A percentile compares a stretch with the other conserved stretches of the same genome.
Evolutionary conservation across 176 grass and related monocot genomes (phyloP).

Genomic region (Dactylis glomerata): DNA sequence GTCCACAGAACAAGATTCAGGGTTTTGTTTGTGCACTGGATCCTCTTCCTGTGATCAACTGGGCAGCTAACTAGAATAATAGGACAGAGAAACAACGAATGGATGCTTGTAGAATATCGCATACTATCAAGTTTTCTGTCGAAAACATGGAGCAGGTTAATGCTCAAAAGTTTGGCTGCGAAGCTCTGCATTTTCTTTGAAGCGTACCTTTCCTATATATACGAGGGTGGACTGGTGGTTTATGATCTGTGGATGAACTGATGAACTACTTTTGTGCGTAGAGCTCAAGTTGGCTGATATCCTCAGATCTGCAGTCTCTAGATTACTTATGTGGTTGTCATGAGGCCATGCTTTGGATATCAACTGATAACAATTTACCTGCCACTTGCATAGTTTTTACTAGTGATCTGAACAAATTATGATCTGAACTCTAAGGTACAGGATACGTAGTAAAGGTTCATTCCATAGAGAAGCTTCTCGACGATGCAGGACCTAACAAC

Average conservation of each 20-base stretch:
- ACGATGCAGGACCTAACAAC: constrained; percentile 38
- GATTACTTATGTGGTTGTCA: too few relatives aligned
- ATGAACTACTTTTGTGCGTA: neutral
- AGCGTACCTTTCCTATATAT: neutral
- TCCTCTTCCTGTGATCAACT: neutral
- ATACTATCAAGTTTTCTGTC: constrained; percentile 13
- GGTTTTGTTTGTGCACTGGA: neutral
- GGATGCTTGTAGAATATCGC: too few relatives aligned
- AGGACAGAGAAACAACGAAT: too few relatives aligned
- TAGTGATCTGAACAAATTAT: too few relatives aligned
- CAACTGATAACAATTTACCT: too few relatives aligned
- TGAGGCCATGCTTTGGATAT: too few relatives aligned
- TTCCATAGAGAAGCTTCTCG: too few relatives aligned
- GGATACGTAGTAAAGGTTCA: too few relatives aligned
- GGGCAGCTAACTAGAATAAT: too few relatives aligned
- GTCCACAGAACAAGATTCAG: neutral
- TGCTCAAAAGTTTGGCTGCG: neutral
- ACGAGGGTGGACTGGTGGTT: neutral
- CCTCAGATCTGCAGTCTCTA: neutral
- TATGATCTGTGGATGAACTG: neutral
- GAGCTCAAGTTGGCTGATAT: neutral
- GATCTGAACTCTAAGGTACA: too few relatives aligned
- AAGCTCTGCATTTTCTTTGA: neutral
- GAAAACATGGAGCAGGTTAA: neutral
- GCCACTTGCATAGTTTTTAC: too few relatives aligned